phyloP scores from a whole-genome alignment of 2,329 filamentous ascomycete genomes.

The Aspergillus melleus region DNA sequence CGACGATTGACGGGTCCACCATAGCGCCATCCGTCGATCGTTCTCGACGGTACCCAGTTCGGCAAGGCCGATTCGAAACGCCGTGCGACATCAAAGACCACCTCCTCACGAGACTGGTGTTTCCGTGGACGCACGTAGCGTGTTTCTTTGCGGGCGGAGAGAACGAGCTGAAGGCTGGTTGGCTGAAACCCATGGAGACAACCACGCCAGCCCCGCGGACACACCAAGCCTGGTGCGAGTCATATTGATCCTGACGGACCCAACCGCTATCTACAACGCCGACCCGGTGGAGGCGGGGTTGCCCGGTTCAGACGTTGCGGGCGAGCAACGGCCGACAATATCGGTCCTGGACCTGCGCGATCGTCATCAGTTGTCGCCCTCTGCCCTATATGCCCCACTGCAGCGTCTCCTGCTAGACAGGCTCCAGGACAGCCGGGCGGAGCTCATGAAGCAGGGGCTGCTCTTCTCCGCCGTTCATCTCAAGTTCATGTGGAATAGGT shows the following conservation, averaged over 20 bases:
- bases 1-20: neutral
- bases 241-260: slow-evolving; percentile 12
- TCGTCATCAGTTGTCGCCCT: slow-evolving; percentile 11
- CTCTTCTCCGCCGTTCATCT: slow-evolving; percentile 17
- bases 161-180: slow-evolving; percentile 11
- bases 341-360: slow-evolving; percentile 15
- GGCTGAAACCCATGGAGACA: neutral
- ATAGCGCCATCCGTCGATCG: slow-evolving; percentile 2
- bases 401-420: slow-evolving; percentile 10
- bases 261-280: slow-evolving; percentile 1
- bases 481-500: slow-evolving; percentile 7
- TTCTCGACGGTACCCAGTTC: slow-evolving; percentile 2
- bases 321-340: neutral
- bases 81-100: neutral
- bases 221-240: slow-evolving; percentile 1
- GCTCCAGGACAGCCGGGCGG: neutral
- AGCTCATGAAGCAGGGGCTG: slow-evolving; percentile 1
- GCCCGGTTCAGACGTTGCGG: neutral
- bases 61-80: neutral
- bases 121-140: slow-evolving; percentile 16
- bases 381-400: slow-evolving; percentile 16
- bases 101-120: neutral
- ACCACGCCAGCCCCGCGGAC: neutral
- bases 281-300: slow-evolving; percentile 1
- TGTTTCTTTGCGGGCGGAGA: slow-evolving; percentile 17